Evolutionary conservation across 495 filamentous ascomycete species (phyloP).

Genomic region (Neurospora sublineolata): DNA sequence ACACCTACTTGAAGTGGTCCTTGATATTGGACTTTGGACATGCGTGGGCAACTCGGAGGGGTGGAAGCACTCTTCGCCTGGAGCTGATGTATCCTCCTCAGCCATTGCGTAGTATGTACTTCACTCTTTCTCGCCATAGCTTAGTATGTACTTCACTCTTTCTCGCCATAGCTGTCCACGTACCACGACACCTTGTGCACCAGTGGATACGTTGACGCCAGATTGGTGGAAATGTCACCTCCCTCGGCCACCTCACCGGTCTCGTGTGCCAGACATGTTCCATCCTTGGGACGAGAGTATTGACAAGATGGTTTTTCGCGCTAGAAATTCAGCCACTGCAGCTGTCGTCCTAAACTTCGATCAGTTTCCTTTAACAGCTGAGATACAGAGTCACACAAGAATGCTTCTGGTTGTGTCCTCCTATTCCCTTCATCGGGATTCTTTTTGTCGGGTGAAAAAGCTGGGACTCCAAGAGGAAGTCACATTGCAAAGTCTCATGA

Average conservation of each 20-base stretch:
- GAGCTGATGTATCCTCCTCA: neutral
- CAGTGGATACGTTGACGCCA: neutral
- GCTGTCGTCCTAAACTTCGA: neutral
- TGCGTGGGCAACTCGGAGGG: neutral
- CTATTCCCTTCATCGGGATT: no score
- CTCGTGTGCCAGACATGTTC: no score
- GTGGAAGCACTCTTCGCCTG: neutral
- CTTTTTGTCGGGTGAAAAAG: neutral
- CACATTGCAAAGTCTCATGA: neutral
- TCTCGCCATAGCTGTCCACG: neutral
- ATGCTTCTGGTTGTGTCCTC: neutral
- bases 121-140: neutral
- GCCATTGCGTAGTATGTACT: neutral
- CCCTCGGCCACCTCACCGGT: no score
- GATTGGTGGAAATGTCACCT: no score
- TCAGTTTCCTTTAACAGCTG: neutral
- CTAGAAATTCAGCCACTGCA: neutral
- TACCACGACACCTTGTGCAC: neutral
- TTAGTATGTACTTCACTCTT: neutral
- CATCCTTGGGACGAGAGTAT: neutral
- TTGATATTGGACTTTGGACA: neutral
- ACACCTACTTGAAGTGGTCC: accelerated
- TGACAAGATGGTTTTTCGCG: neutral
- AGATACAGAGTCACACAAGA: neutral
- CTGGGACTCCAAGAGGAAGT: neutral